Evolutionary conservation across 2,329 filamentous ascomycete species (phyloP).

Genomic region (Akanthomyces dipterigenus): DNA sequence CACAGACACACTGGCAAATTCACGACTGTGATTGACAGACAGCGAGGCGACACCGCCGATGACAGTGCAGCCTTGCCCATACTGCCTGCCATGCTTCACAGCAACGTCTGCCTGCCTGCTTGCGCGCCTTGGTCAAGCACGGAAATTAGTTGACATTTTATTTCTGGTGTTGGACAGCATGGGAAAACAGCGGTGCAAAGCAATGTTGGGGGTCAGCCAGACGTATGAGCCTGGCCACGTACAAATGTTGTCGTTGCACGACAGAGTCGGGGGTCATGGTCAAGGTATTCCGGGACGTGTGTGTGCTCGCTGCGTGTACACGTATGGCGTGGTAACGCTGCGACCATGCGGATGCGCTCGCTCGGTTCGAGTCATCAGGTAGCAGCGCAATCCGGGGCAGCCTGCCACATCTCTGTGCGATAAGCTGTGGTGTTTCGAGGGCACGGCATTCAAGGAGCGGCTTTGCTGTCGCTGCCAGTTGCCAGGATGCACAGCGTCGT

Average conservation of each 20-base stretch:
- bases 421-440: constrained; percentile 6
- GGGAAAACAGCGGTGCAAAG: not conserved
- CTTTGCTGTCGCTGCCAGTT: not conserved
- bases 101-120: not conserved
- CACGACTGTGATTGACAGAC: not conserved
- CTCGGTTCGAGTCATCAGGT: constrained; percentile 7
- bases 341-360: constrained; percentile 2
- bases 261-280: constrained; percentile 2
- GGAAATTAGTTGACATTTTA: not conserved
- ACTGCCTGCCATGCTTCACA: not conserved
- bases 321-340: constrained; percentile 1
- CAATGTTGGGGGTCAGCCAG: not conserved
- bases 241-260: constrained; percentile 5
- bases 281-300: not conserved
- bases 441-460: not conserved
- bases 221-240: not conserved
- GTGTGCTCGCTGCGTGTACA: constrained; percentile 7
- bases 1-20: not conserved
- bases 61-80: not conserved
- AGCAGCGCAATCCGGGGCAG: not conserved
- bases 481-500: constrained; percentile 2
- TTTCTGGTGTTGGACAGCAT: constrained; percentile 1
- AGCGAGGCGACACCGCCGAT: not conserved
- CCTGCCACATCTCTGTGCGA: not conserved
- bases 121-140: not conserved